Evolutionary conservation across 148 eudicot genomes (phyloP), one percentile per base, ranked within the genome.

Genomic region (Limonium bicolor): DNA sequence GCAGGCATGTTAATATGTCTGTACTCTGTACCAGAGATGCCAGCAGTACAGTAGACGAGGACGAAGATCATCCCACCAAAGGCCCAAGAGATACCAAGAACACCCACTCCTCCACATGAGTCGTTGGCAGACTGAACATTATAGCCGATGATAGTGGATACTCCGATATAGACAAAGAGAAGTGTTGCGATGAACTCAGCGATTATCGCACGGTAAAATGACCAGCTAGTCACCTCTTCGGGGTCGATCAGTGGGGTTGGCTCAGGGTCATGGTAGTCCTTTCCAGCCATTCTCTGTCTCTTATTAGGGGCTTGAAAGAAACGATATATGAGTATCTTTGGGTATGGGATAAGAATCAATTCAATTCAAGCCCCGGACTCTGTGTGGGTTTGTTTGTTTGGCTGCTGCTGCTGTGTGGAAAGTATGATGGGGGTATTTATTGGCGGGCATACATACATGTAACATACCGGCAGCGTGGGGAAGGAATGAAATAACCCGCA

Each of bases 71-170:
- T 41, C 28, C 46, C 46, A 40, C 67, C 67, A 20, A 62, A 62
- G 36, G 67, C 67, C 67, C 67, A 63, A 12, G 67, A 61, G 34
- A 63, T 63, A 26, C 67, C 67, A 17, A 63, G 67, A 19, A 63
- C 44, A 14, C 67, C 67, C 3, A 63, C 67, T 15, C 67, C 67
- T n/a, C 51, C 62, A 10, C 67, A 63, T 47, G 49, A 24, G 34
- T 63, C 67, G 17, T 35, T 36, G 10, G 32, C 20, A 9, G 51
- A 34, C 46, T 63, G 67, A 47, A 45, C 37, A 46, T 43, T 55
- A 62, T 63, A 63, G n/a, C 67, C 67, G 34, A 63, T 63, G 11
- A 63, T 62, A 5, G 67, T 63, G 36, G 56, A 31, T 4, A 63
- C 67, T 4, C 61, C 56, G 31, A 63, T 32, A 57, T 63, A 63